A percentile compares a stretch with the other conserved stretches of the same genome.
These are phyloP conservation scores for Bruguiera parviflora DNA, from an alignment of 345 rosid species.

Conservation along the genomic window DNA sequence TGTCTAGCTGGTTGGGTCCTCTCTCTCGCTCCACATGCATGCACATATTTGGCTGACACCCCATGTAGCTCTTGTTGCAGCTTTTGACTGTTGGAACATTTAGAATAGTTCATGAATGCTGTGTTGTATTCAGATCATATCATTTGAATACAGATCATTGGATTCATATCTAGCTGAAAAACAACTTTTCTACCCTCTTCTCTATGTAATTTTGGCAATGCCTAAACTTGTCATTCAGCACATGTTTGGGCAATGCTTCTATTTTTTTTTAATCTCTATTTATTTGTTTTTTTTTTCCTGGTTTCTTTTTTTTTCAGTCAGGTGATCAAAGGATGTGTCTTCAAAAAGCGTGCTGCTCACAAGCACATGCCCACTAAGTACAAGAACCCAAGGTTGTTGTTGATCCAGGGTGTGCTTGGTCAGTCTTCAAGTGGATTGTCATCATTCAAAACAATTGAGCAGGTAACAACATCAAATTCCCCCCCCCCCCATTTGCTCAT, in stretches of 20 bases:
- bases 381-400: constrained; percentile 70
- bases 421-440: constrained; percentile 72
- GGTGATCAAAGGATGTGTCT: constrained; percentile 81
- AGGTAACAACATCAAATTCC: constrained; percentile 39
- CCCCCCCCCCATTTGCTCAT: background rate
- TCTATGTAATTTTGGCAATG: no score
- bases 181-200: no score
- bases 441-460: constrained; percentile 61
- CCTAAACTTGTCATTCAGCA: no score
- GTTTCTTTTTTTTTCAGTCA: constrained; percentile 51
- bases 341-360: constrained; percentile 93
- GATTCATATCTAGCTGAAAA: no score
- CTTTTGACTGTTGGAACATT: background rate
- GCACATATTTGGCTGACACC: no score
- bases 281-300: background rate
- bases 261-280: background rate
- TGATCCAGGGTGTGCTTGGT: constrained; percentile 70
- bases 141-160: no score
- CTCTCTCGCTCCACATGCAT: no score
- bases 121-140: no score
- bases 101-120: no score
- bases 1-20: no score
- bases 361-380: constrained; percentile 86
- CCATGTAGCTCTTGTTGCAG: background rate
- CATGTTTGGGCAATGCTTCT: no score